phyloP scores from a whole-genome alignment of 1,284 basidiomycete genomes.

The Trametes versicolor region DNA sequence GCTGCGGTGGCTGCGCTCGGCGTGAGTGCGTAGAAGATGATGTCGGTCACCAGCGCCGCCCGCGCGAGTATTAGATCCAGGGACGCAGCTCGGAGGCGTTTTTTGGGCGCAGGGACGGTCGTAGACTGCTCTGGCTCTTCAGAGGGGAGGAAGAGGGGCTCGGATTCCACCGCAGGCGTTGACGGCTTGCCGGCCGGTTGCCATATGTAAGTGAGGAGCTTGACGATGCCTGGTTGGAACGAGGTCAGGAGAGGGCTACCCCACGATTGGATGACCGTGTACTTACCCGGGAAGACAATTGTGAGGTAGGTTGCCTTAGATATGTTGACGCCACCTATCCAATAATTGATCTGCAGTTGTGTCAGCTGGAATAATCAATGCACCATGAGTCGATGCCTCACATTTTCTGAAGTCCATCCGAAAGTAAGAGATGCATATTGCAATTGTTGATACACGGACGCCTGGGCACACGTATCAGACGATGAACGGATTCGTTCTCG shows the following conservation, averaged over 20 bases:
- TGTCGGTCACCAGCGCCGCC: constrained; percentile 63
- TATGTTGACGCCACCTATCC: constrained; percentile 66
- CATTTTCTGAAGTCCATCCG: constrained; percentile 73
- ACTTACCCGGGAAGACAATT: constrained; percentile 70
- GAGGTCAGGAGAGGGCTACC: neutral
- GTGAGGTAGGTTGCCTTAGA: constrained; percentile 67
- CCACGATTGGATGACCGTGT: neutral
- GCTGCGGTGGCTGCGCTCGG: constrained; percentile 49
- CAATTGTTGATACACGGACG: constrained; percentile 29
- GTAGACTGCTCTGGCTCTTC: constrained; percentile 37
- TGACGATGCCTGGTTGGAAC: constrained; percentile 42
- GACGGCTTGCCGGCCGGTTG: constrained; percentile 5
- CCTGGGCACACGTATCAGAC: constrained; percentile 54
- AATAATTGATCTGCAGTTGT: constrained; percentile 73
- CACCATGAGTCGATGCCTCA: constrained; percentile 42
- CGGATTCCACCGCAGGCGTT: constrained; percentile 49
- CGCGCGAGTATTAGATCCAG: constrained; percentile 70
- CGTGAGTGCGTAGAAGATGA: constrained; percentile 62
- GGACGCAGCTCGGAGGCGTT: constrained; percentile 44
- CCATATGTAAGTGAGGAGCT: constrained; percentile 20
- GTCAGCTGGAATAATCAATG: neutral
- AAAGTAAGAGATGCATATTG: constrained; percentile 72
- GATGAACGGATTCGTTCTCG: neutral
- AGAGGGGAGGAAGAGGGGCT: constrained; percentile 43
- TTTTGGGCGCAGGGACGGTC: constrained; percentile 17